A percentile compares a stretch with the other conserved stretches of the same genome.
Conservation (phyloP, 306 rosid genomes). For the Sicyos edulis region DNA sequence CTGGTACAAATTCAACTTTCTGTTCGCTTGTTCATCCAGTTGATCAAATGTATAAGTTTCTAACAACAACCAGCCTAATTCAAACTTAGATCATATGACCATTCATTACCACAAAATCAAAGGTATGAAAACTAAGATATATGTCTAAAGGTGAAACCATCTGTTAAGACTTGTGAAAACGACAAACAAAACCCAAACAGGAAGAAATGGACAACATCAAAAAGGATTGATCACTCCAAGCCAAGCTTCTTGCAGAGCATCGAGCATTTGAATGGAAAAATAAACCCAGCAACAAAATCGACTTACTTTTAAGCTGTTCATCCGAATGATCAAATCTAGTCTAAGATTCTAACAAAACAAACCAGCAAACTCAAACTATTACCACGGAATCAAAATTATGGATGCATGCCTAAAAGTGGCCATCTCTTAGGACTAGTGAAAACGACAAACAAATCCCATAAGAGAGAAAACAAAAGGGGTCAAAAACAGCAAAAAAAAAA, state of each 20-base stretch:
- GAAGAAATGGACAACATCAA: not conserved
- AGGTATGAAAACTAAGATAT: not conserved
- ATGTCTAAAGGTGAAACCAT: not conserved
- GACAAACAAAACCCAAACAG: not conserved
- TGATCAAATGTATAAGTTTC: slow-evolving; percentile 1
- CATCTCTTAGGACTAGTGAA: no score
- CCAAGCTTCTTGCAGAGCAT: not conserved
- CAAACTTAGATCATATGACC: not conserved
- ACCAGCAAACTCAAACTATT: not conserved
- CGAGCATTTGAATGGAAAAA: not conserved
- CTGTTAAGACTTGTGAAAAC: slow-evolving; percentile 2
- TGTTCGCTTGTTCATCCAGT: not conserved
- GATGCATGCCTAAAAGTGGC: not conserved
- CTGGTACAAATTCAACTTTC: not conserved
- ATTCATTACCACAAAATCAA: not conserved
- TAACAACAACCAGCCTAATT: slow-evolving; percentile 3
- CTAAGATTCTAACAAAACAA: not conserved
- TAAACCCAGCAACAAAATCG: not conserved
- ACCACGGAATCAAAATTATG: slow-evolving; percentile 1
- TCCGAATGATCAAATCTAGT: not conserved
- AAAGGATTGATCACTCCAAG: not conserved
- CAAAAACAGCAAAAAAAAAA: slow-evolving; percentile 11
- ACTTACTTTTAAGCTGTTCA: not conserved
- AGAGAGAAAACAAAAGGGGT: not conserved
- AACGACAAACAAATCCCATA: slow-evolving; percentile 4